A percentile compares a stretch with the other conserved stretches of the same genome.
phyloP scores from a whole-genome alignment of 2,329 filamentous ascomycete species.

The Berkeleyomyces basicola region DNA sequence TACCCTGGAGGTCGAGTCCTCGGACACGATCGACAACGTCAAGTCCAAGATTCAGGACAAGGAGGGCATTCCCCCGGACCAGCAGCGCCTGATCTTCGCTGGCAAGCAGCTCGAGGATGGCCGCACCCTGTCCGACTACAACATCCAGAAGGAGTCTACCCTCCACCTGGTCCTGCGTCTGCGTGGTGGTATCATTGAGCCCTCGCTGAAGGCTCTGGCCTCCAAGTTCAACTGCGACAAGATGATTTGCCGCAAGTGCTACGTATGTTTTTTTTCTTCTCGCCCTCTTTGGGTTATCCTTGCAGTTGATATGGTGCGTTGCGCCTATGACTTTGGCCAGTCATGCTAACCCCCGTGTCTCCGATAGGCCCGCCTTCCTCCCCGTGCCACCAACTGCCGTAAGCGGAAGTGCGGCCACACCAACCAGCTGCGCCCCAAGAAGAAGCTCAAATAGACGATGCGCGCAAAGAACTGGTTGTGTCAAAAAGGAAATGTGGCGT shows the following conservation, averaged over 20 bases:
- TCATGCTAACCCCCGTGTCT: neutral
- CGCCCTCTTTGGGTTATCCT: neutral
- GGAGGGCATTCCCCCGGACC: constrained; percentile 95
- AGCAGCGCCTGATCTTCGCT: constrained; percentile 97
- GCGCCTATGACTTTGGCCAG: neutral
- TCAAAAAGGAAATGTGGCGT: constrained; percentile 27
- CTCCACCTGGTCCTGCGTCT: constrained; percentile 97
- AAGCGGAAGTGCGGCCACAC: constrained; percentile 99
- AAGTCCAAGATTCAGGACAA: constrained; percentile 99
- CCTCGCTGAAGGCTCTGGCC: constrained; percentile 92
- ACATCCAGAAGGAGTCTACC: constrained; percentile 99
- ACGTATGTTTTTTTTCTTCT: constrained; percentile 46
- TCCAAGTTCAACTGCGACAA: constrained; percentile 99
- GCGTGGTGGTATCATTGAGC: constrained; percentile 98
- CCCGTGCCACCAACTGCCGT: constrained; percentile 98
- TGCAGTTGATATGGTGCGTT: too few relatives aligned
- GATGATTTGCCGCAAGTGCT: constrained; percentile 99
- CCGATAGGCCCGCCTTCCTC: constrained; percentile 61
- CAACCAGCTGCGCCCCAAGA: constrained; percentile 99
- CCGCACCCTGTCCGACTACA: constrained; percentile 93
- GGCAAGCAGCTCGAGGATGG: constrained; percentile 99
- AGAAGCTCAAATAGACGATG: constrained; percentile 77
- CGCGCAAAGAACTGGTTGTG: constrained; percentile 13
- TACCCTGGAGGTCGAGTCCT: constrained; percentile 98
- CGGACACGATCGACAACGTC: constrained; percentile 99